phyloP scores from a whole-genome alignment of 768 basidiomycete genomes.

The Leucocoprinus leucothites region DNA sequence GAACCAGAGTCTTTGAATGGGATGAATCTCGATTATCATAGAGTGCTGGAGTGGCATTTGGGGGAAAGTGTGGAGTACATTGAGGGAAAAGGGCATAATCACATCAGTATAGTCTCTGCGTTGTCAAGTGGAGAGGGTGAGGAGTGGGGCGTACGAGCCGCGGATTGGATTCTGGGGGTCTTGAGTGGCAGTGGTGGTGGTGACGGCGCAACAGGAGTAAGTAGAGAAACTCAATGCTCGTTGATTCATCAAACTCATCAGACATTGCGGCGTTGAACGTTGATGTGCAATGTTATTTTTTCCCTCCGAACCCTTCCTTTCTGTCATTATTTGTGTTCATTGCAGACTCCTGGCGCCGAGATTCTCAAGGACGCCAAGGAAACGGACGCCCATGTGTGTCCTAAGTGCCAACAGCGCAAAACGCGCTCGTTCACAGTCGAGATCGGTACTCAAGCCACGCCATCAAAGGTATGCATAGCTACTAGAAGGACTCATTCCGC shows the following conservation, averaged over 20 bases:
- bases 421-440: background rate
- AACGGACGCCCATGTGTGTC: background rate
- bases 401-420: background rate
- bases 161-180: conserved; percentile 29
- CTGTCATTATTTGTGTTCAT: background rate
- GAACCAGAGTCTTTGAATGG: conserved; percentile 47
- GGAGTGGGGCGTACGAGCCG: conserved; percentile 54
- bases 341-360: background rate
- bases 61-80: conserved; percentile 30
- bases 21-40: conserved; percentile 33
- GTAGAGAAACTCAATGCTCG: too few relatives aligned
- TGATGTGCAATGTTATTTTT: too few relatives aligned
- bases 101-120: conserved; percentile 52
- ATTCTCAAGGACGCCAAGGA: background rate
- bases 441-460: background rate
- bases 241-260: background rate
- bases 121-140: conserved; percentile 57
- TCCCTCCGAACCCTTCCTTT: too few relatives aligned
- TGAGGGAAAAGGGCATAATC: conserved; percentile 55
- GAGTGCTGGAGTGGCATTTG: conserved; percentile 33
- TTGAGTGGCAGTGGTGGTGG: background rate
- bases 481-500: background rate
- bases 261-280: too few relatives aligned
- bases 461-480: background rate
- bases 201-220: background rate